A percentile compares a stretch with the other conserved stretches of the same genome.
Evolutionary conservation across 768 basidiomycete species (phyloP).

Genomic region (Termitomyces sp.): DNA sequence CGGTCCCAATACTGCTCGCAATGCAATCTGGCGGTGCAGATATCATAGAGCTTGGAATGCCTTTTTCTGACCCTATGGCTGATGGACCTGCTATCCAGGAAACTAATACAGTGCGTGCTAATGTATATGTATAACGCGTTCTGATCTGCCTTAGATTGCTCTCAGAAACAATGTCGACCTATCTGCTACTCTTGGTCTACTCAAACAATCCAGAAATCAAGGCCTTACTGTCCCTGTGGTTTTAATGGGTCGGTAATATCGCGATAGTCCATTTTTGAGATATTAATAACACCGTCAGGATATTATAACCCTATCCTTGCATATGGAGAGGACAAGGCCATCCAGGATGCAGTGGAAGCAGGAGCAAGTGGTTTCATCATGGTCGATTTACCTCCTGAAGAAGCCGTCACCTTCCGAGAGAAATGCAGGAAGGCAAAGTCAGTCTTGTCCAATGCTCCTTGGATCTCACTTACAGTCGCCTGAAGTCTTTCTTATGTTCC

Average conservation of each 20-base stretch:
- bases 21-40: constrained; percentile 94
- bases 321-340: constrained; percentile 92
- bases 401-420: constrained; percentile 84
- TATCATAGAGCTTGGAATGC: constrained; percentile 92
- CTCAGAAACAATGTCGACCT: constrained; percentile 79
- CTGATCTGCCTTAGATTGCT: constrained; percentile 56
- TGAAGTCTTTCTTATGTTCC: constrained; percentile 90
- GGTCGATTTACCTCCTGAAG: constrained; percentile 97
- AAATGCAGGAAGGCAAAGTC: constrained; percentile 81
- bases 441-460: constrained; percentile 21
- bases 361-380: constrained; percentile 98
- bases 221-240: constrained; percentile 84
- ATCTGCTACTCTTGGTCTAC: constrained; percentile 60
- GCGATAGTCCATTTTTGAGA: background rate
- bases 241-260: constrained; percentile 72
- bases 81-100: constrained; percentile 94
- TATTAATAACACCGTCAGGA: constrained; percentile 39
- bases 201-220: constrained; percentile 73
- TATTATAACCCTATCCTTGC: constrained; percentile 97
- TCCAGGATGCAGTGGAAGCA: constrained; percentile 81
- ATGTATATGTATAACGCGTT: background rate
- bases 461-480: background rate
- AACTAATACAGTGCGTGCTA: constrained; percentile 73
- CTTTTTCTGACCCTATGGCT: constrained; percentile 95
- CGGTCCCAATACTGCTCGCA: constrained; percentile 82